Evolutionary conservation across 2,329 filamentous ascomycete species (phyloP).

Genomic region (Aschersonia sp.): DNA sequence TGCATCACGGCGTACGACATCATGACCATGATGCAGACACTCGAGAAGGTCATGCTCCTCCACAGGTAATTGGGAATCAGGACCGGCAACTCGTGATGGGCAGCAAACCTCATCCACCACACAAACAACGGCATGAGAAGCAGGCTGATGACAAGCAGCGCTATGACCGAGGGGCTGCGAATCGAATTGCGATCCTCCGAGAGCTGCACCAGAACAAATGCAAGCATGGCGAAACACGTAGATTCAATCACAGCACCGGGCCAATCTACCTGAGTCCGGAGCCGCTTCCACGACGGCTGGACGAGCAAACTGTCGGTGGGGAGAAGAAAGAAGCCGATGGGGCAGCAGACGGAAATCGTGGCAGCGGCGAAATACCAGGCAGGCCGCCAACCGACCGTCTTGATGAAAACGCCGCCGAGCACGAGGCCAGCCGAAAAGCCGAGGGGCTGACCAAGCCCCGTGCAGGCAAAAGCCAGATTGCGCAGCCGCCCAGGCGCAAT

Average conservation of each 20-base stretch:
- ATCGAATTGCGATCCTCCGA: not conserved
- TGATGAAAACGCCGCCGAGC: constrained; percentile 26
- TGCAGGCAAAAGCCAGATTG: not conserved
- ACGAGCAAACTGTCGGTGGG: not conserved
- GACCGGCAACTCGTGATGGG: constrained; percentile 12
- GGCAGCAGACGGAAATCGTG: not conserved
- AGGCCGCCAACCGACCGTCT: constrained; percentile 25
- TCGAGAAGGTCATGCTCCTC: constrained; percentile 33
- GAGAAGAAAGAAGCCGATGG: constrained; percentile 10
- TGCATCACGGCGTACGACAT: constrained; percentile 12
- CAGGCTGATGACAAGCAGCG: not conserved
- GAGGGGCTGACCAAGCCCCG: constrained; percentile 16
- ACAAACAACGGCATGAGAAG: not conserved
- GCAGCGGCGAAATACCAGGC: constrained; percentile 19
- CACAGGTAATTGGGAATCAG: constrained; percentile 43
- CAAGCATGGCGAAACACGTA: not conserved
- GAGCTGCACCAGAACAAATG: not conserved
- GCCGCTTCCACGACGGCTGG: not conserved
- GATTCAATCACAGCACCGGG: not conserved
- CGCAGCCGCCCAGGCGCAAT: not conserved
- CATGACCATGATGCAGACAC: constrained; percentile 26
- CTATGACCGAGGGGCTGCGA: not conserved
- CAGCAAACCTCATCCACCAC: not conserved
- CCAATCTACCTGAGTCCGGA: not conserved
- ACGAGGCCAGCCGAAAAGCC: constrained; percentile 30